Evolutionary conservation across 1,284 basidiomycete species (phyloP), one percentile per base, ranked within the genome.

Genomic region (Irpex sp.): DNA sequence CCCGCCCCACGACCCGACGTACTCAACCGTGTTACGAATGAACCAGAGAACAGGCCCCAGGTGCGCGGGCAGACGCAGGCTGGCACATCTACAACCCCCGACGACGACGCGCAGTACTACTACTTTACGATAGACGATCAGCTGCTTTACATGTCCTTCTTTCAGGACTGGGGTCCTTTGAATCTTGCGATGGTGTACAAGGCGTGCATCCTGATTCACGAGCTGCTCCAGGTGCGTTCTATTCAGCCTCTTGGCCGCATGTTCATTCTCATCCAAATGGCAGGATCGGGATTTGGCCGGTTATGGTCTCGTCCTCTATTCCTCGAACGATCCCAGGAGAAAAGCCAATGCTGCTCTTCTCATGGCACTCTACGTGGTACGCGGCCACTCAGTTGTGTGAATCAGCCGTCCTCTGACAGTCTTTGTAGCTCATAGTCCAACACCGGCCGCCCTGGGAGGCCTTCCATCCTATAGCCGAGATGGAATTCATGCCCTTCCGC

Each of bases 301-400:
- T 7, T 83, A 90, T 69, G 83, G 90, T 43, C 82, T 99, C 17
- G 93, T 98, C 19, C 81, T 99, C 17, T 99, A 97, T 76, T 92
- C 95, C 9, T 91, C 92, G 13, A 85, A 87, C 69, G 90, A 95
- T 66, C 90, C 96, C 1, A 85, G 89, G 66, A 81, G 84, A 66
- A 99, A 98, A 76, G 94, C 96, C 3, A 99, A 98, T 72, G 93
- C 97, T 2, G 95, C 95, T 0, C 79, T 98, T 43, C 79, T 99
- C 21, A 92, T 96, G 79, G 90, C 95, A 3, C 84, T 99, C 49
- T 99, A 96, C 76, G 85, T 91, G 50, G 93, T 95, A 69, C 65
- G 92, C 83, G 53, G 26, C 15, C 43, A 31, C 26, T 0, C 26
- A 4, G 26, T 4, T 4, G 2, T 26, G 4, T 4, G 26, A 26